These are phyloP conservation scores for Coemansia sp. DNA, from an alignment of 192 early-diverging fungal species.

Conservation along the genomic window DNA sequence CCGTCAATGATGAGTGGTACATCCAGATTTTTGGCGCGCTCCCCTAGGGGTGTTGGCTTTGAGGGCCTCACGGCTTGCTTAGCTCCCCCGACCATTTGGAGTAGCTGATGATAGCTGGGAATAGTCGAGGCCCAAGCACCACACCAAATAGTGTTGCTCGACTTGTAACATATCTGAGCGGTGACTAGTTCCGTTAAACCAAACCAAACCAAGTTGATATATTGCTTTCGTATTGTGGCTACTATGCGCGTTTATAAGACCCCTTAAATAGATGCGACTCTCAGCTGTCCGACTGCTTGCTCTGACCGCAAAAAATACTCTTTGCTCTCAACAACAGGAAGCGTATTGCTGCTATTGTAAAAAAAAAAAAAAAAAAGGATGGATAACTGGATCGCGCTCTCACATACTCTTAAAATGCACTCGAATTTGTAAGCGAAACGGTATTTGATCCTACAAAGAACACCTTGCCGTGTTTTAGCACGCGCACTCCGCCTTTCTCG, in stretches of 20 bases:
- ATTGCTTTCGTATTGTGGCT: neutral
- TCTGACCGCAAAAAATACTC: too few species aligned
- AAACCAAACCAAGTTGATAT: neutral
- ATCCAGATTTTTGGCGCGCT: conserved; percentile 16
- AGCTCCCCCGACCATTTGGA: conserved; percentile 4
- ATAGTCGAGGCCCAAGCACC: conserved; percentile 20
- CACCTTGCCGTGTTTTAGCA: too few species aligned
- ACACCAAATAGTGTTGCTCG: conserved; percentile 19
- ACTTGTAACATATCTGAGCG: conserved; percentile 22
- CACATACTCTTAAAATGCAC: too few species aligned
- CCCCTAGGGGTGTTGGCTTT: conserved; percentile 16
- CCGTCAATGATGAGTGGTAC: conserved; percentile 21
- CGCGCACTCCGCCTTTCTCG: neutral
- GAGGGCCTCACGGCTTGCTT: conserved; percentile 19
- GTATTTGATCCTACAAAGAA: neutral
- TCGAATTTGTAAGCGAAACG: too few species aligned
- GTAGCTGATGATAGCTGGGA: conserved; percentile 17
- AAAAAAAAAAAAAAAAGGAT: too few species aligned
- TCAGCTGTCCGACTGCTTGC: too few species aligned
- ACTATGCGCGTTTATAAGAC: too few species aligned
- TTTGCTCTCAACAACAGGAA: too few species aligned
- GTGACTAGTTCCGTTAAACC: conserved; percentile 6
- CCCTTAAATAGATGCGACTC: too few species aligned
- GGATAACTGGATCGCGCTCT: too few species aligned
- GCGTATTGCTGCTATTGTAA: too few species aligned